A percentile compares a stretch with the other conserved stretches of the same genome.
Conservation (phyloP, 441 rosid species). For the Adansonia grandidieri region DNA sequence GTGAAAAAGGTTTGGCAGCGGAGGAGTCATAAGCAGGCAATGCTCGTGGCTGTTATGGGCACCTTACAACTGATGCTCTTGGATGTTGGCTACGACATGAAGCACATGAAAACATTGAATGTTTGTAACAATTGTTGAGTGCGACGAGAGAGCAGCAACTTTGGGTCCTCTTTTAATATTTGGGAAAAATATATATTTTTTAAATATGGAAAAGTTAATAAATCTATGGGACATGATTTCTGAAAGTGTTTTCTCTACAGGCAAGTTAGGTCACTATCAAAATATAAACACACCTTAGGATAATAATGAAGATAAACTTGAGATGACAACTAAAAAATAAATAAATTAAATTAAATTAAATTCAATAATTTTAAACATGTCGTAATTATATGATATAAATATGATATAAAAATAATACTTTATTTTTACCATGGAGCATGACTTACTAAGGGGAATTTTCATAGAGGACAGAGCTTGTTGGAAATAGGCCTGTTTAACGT, state of each 20-base stretch:
- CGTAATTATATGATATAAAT: too few relatives aligned
- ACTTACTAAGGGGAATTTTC: not conserved
- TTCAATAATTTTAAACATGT: not conserved
- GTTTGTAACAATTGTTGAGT: not conserved
- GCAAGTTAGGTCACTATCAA: conserved; percentile 3
- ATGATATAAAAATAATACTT: too few relatives aligned
- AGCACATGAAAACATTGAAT: conserved; percentile 1
- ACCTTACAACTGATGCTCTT: not conserved
- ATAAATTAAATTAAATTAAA: not conserved
- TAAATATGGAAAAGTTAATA: not conserved
- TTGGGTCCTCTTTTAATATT: not conserved
- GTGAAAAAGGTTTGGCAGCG: too few relatives aligned
- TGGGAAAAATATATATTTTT: not conserved
- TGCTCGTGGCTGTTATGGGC: too few relatives aligned
- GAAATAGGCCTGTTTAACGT: not conserved
- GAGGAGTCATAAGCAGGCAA: too few relatives aligned
- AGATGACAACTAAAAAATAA: not conserved
- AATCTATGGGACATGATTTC: conserved; percentile 6
- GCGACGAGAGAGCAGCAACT: conserved; percentile 13
- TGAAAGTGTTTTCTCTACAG: not conserved
- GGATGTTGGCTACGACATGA: not conserved
- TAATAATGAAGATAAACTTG: not conserved
- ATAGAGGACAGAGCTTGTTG: not conserved
- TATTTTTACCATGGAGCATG: not conserved
- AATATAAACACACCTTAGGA: not conserved